A percentile compares a stretch with the other conserved stretches of the same genome.
These are phyloP conservation scores for Plectosphaerella plurivora DNA, from an alignment of 2,329 filamentous ascomycete genomes.

Conservation along the genomic window DNA sequence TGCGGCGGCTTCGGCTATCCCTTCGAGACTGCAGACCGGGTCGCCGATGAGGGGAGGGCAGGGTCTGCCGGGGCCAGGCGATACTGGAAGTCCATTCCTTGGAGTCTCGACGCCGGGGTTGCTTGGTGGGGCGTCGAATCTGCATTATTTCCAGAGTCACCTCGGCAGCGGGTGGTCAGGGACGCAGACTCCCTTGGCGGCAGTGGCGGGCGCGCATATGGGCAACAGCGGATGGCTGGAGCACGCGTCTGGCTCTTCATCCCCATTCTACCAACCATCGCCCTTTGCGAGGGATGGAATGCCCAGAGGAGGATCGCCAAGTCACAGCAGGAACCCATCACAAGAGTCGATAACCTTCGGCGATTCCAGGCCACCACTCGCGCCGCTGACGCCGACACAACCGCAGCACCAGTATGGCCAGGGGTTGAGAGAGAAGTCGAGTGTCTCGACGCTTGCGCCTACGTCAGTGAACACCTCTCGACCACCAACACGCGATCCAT, in stretches of 20 bases:
- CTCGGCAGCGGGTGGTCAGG: constrained; percentile 68
- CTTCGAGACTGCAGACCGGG: constrained; percentile 35
- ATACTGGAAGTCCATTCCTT: constrained; percentile 52
- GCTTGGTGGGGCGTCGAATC: constrained; percentile 68
- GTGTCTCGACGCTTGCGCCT: constrained; percentile 57
- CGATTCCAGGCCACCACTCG: constrained; percentile 24
- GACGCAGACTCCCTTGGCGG: constrained; percentile 73
- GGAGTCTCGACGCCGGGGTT: constrained; percentile 59
- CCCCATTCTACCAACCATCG: neutral
- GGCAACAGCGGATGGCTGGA: constrained; percentile 17
- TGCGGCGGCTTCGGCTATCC: constrained; percentile 13
- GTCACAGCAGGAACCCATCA: constrained; percentile 39
- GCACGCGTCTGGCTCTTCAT: constrained; percentile 17
- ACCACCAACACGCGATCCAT: constrained; percentile 51
- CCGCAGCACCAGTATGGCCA: constrained; percentile 6
- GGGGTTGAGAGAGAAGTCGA: constrained; percentile 51
- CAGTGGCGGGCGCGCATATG: constrained; percentile 64
- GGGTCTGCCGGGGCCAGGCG: constrained; percentile 16
- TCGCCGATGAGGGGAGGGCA: constrained; percentile 11
- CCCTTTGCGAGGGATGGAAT: neutral
- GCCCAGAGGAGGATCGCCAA: constrained; percentile 13
- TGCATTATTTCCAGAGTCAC: constrained; percentile 80
- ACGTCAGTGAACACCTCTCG: constrained; percentile 49
- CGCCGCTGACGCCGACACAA: neutral
- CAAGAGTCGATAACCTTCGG: constrained; percentile 42